Conservation (phyloP, 345 rosid genomes). For the Pugionium cornutum region DNA sequence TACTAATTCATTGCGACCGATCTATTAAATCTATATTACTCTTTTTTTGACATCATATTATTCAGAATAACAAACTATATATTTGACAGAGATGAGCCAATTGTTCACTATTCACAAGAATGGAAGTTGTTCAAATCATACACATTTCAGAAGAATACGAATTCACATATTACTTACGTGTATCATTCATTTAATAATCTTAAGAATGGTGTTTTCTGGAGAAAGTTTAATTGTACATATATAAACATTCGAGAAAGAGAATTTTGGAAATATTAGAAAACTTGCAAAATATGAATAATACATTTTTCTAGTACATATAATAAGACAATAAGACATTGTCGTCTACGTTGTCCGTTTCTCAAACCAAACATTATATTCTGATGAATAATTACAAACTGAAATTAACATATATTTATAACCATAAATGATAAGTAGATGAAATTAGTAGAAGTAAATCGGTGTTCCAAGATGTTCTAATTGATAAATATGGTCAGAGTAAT, state of each 20-base stretch:
- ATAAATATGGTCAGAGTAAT: too few species aligned
- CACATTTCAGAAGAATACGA: background rate
- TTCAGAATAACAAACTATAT: background rate
- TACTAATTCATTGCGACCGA: conserved; percentile 5
- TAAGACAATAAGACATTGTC: conserved; percentile 1
- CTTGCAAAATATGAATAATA: background rate
- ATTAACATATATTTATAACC: background rate
- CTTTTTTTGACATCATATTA: too few species aligned
- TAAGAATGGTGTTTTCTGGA: conserved; percentile 8
- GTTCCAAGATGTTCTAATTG: background rate
- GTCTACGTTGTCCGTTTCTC: conserved; percentile 21
- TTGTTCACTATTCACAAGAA: too few species aligned
- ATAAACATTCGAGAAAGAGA: conserved; percentile 3
- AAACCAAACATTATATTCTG: conserved; percentile 12
- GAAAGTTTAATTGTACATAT: conserved; percentile 14
- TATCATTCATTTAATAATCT: conserved; percentile 9
- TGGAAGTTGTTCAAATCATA: too few species aligned
- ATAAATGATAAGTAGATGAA: background rate
- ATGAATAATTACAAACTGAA: conserved; percentile 7
- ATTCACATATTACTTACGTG: conserved; percentile 29
- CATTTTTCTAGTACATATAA: background rate
- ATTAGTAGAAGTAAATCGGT: background rate
- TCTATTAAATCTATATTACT: too few species aligned
- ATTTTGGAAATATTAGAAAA: conserved; percentile 4
- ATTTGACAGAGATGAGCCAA: too few species aligned